Conservation (phyloP, 176 grass and related monocot genomes). For the Eremochloa ophiuroides region DNA sequence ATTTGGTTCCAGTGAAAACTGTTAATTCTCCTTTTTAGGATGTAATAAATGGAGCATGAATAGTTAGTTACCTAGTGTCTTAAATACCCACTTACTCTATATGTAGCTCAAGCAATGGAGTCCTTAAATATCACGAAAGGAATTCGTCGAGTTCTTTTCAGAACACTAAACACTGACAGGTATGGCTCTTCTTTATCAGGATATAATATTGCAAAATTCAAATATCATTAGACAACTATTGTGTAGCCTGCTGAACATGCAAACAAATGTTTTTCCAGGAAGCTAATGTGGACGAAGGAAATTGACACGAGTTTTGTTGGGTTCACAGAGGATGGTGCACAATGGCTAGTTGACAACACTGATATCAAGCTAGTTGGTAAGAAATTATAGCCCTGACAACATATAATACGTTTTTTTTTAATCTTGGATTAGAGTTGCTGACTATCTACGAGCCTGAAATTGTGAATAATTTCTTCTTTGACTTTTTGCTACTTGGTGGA, state of each 20-base stretch:
- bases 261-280: slow-evolving; percentile 40
- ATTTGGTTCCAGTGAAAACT: not conserved
- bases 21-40: not conserved
- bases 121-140: slow-evolving; percentile 66
- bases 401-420: not conserved
- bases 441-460: not conserved
- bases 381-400: slow-evolving; percentile 1
- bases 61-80: not conserved
- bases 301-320: slow-evolving; percentile 63
- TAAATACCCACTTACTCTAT: not conserved
- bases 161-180: slow-evolving; percentile 82
- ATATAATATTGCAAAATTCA: not conserved
- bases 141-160: slow-evolving; percentile 75
- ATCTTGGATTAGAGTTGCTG: not conserved
- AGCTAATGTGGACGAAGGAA: slow-evolving; percentile 75
- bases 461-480: not conserved
- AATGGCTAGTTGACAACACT: slow-evolving; percentile 89
- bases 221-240: not conserved
- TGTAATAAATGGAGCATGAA: not conserved
- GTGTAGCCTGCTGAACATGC: not conserved
- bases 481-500: not conserved
- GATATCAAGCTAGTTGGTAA: slow-evolving; percentile 89
- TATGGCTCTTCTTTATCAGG: not conserved
- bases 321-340: slow-evolving; percentile 73
- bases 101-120: slow-evolving; percentile 71